A percentile compares a stretch with the other conserved stretches of the same genome.
phyloP scores from a whole-genome alignment of 768 basidiomycete species.

The Mycena amicta region DNA sequence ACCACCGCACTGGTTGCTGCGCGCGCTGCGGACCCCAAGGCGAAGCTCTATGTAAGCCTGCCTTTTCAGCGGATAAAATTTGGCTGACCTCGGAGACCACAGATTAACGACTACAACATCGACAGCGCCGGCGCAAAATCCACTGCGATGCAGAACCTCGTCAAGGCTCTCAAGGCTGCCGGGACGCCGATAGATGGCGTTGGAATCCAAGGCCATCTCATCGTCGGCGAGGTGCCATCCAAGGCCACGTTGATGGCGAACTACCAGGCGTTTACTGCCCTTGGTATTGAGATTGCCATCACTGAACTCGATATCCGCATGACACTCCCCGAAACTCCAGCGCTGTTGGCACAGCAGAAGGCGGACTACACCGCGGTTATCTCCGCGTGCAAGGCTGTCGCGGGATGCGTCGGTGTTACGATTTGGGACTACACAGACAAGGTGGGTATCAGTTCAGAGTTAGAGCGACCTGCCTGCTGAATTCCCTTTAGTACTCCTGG shows the following conservation, averaged over 20 bases:
- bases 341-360: slow-evolving; percentile 54
- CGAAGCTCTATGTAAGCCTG: slow-evolving; percentile 47
- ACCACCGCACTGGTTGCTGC: slow-evolving; percentile 46
- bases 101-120: slow-evolving; percentile 35
- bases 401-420: slow-evolving; percentile 46
- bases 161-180: slow-evolving; percentile 38
- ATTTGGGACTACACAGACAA: slow-evolving; percentile 38
- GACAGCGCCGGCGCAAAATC: slow-evolving; percentile 40
- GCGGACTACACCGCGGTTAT: slow-evolving; percentile 61
- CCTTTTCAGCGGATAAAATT: too few relatives aligned
- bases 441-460: background rate
- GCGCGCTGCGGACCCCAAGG: slow-evolving; percentile 44
- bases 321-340: slow-evolving; percentile 51
- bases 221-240: slow-evolving; percentile 57
- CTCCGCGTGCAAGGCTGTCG: slow-evolving; percentile 50
- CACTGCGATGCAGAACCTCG: slow-evolving; percentile 45
- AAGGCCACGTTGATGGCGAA: slow-evolving; percentile 43
- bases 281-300: slow-evolving; percentile 68
- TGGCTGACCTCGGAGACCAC: too few relatives aligned
- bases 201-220: slow-evolving; percentile 62
- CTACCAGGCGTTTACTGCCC: slow-evolving; percentile 53
- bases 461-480: too few relatives aligned
- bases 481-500: slow-evolving; percentile 27
- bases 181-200: slow-evolving; percentile 52
- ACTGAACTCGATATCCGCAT: slow-evolving; percentile 72